Percentiles rank a stretch among this genome's conserved stretches.
Evolutionary conservation across 306 rosid genomes (phyloP).

Genomic region (Echinosophora koreensis): DNA sequence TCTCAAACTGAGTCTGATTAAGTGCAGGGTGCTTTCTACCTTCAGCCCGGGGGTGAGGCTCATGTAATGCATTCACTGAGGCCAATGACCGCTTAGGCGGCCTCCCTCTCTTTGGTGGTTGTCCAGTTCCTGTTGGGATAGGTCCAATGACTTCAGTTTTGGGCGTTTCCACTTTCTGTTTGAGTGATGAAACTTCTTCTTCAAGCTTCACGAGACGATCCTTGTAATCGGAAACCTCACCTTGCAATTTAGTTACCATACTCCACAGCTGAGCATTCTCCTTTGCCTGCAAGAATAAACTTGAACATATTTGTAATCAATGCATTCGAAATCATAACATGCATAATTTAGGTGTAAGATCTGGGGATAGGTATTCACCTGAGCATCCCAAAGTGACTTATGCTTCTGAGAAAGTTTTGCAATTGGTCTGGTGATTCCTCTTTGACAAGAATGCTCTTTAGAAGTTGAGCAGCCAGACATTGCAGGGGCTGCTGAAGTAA

Average conservation of each 20-base stretch:
- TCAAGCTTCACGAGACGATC: slow-evolving; percentile 49
- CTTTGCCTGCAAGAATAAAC: slow-evolving; percentile 53
- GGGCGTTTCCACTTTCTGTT: slow-evolving; percentile 16
- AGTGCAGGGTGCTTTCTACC: slow-evolving; percentile 41
- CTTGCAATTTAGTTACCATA: slow-evolving; percentile 53
- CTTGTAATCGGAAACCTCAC: slow-evolving; percentile 59
- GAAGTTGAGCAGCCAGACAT: slow-evolving; percentile 39
- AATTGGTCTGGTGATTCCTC: slow-evolving; percentile 49
- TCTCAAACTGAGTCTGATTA: slow-evolving; percentile 38
- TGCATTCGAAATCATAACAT: slow-evolving; percentile 6
- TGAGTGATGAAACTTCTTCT: slow-evolving; percentile 57
- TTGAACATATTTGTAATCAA: slow-evolving; percentile 26
- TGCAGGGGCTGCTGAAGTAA: slow-evolving; percentile 43
- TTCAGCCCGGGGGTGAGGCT: slow-evolving; percentile 41
- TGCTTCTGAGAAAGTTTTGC: slow-evolving; percentile 58
- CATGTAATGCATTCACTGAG: slow-evolving; percentile 39
- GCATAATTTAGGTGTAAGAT: slow-evolving; percentile 19
- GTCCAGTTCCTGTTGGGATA: slow-evolving; percentile 36
- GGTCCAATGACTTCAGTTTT: slow-evolving; percentile 35
- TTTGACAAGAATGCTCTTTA: slow-evolving; percentile 44
- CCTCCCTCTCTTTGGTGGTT: slow-evolving; percentile 61
- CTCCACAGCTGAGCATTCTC: slow-evolving; percentile 62
- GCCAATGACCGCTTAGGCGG: slow-evolving; percentile 51
- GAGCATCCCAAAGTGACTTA: slow-evolving; percentile 67
- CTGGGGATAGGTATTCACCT: slow-evolving; percentile 47